Base-by-base conservation (phyloP, 495 filamentous ascomycete species). In the Penicillium arizonense region DNA sequence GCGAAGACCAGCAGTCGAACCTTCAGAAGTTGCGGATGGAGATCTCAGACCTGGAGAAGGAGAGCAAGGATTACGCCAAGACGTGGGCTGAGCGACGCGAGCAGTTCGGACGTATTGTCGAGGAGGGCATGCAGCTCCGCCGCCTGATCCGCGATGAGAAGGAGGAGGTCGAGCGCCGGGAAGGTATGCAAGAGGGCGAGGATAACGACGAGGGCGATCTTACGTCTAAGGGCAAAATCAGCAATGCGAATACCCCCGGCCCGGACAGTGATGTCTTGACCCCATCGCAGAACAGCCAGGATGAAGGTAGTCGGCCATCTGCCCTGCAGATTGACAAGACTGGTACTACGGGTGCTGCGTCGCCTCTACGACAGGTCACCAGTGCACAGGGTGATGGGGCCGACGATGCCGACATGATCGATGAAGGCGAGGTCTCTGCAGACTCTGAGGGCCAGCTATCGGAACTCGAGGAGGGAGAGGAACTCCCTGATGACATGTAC, bases 111-210 rank as follows among this genome's bases (percentile, higher is more conserved):
- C 78, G 83, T 56, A 94, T 98, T 63, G 88, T 96, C 52, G 90
- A 91, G 35, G 92, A 97, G 75, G 88, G 91, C 4, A 88, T 87
- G 84, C 79, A 89, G 54, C 78, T 97, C 58, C 78, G 91, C 43
- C 81, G 86, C 30, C 73, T 96, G 60, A 97, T 98, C 58, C 83
- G 90, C 37, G 91, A 97, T 69, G 91, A 97, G 76, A 97, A 97
- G 69, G 94, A 97, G 67, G 94, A 96, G 71, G 77, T 77, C 8
- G 84, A 86, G 63, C 68, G 82, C 38, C 76, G 80, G 50, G 82
- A 96, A 65, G 93, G 93, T 26, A 96, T 94, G 83, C 81, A 83
- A 49, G 82, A 82, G 44, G 80, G 73, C 61, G 89, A 88, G 55
- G 90, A 89, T 41, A 88, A 80, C 0, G 87, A 87, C 39, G 88